Conservation (phyloP, 2,329 filamentous ascomycete species). For the Xylariomycetidae sp. region DNA sequence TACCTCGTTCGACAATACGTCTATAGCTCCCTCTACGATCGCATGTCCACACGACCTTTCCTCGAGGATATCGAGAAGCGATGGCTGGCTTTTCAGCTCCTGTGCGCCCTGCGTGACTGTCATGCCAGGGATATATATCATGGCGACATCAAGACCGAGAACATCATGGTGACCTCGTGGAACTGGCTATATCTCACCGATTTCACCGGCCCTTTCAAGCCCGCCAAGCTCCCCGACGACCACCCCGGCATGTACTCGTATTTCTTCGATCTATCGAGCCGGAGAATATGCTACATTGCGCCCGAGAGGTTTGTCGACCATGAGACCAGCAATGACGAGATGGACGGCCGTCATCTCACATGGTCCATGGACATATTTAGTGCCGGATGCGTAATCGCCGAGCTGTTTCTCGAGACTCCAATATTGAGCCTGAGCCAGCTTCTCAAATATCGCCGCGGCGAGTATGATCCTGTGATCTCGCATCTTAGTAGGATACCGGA, state of each 20-base stretch:
- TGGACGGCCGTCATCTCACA: slow-evolving; percentile 55
- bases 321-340: slow-evolving; percentile 40
- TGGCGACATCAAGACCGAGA: slow-evolving; percentile 98
- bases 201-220: slow-evolving; percentile 94
- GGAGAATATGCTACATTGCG: slow-evolving; percentile 90
- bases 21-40: slow-evolving; percentile 95
- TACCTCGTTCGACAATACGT: slow-evolving; percentile 93
- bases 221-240: slow-evolving; percentile 87
- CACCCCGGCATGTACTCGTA: slow-evolving; percentile 97
- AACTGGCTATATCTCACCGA: slow-evolving; percentile 99
- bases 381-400: slow-evolving; percentile 91
- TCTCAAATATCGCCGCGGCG: slow-evolving; percentile 87
- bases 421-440: slow-evolving; percentile 98
- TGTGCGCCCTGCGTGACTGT: slow-evolving; percentile 88
- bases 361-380: slow-evolving; percentile 99
- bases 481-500: slow-evolving; percentile 85
- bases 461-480: slow-evolving; percentile 81
- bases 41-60: slow-evolving; percentile 92
- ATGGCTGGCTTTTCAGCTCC: slow-evolving; percentile 93
- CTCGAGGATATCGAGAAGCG: slow-evolving; percentile 98
- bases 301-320: slow-evolving; percentile 78
- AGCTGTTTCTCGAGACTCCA: slow-evolving; percentile 89
- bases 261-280: slow-evolving; percentile 90
- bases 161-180: slow-evolving; percentile 95
- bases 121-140: slow-evolving; percentile 87